Evolutionary conservation across 129 eudicot genomes (phyloP).

Genomic region (Tanacetum coccineum): DNA sequence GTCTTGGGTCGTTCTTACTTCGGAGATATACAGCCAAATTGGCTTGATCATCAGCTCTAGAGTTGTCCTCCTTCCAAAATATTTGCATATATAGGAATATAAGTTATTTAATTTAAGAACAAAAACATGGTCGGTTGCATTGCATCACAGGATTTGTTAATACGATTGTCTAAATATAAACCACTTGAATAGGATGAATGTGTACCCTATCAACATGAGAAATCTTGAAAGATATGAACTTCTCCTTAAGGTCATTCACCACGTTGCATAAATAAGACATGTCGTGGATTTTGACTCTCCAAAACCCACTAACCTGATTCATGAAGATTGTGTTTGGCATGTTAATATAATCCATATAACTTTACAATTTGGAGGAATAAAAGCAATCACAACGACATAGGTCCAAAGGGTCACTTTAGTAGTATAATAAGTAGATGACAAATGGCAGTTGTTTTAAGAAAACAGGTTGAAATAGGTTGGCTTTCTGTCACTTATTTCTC

Average conservation of each 20-base stretch:
- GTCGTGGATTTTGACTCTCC: neutral
- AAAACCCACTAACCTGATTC: neutral
- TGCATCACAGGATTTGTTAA: neutral
- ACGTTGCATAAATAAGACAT: neutral
- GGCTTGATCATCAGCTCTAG: neutral
- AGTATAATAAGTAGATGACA: neutral
- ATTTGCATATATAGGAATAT: neutral
- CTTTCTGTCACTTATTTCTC: neutral
- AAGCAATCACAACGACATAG: neutral
- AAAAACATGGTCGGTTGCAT: neutral
- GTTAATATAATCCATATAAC: neutral
- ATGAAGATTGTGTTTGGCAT: neutral
- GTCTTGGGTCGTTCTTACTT: neutral
- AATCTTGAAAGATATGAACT: conserved; percentile 1
- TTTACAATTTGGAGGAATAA: neutral
- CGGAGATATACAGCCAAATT: neutral
- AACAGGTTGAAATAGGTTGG: neutral
- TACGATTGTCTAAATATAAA: neutral
- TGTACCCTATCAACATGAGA: neutral
- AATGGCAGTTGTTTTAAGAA: neutral
- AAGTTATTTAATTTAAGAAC: neutral
- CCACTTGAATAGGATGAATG: neutral
- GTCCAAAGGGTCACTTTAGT: neutral
- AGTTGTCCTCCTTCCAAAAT: neutral
- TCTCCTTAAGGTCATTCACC: neutral